phyloP scores from a whole-genome alignment of 306 rosid genomes.

The Chamaecrista fasciculata region DNA sequence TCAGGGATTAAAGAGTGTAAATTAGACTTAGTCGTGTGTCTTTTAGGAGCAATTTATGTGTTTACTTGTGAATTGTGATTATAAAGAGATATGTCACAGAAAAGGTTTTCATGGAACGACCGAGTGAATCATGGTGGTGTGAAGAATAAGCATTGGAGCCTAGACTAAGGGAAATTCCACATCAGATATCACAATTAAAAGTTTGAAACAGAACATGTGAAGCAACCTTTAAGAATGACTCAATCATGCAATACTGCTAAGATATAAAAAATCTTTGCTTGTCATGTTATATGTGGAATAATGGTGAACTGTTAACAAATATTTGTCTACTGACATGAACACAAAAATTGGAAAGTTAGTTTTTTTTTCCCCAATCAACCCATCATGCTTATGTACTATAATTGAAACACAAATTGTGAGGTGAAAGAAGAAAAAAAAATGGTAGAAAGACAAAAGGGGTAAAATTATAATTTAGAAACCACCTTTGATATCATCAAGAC shows the following conservation, averaged over 20 bases:
- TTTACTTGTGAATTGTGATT: no score
- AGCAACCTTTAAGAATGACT: background rate
- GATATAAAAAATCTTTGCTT: no score
- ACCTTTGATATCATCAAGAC: slow-evolving; percentile 3
- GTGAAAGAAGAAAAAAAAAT: background rate
- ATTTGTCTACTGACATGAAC: background rate
- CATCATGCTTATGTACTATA: background rate
- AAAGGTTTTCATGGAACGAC: background rate
- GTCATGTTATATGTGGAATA: no score
- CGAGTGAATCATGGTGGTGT: background rate
- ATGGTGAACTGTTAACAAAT: no score
- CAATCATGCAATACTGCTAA: background rate
- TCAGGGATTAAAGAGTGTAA: no score
- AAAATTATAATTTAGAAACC: background rate
- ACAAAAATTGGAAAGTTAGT: background rate
- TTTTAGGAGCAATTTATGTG: no score
- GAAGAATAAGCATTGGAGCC: no score
- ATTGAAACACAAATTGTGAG: background rate
- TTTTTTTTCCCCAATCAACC: background rate
- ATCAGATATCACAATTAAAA: no score
- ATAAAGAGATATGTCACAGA: background rate
- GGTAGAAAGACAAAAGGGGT: background rate
- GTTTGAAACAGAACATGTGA: background rate
- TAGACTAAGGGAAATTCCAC: no score
- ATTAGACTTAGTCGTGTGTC: no score